These are phyloP conservation scores for Glutinoglossum americanum DNA, from an alignment of 495 filamentous ascomycete species.

Conservation along the genomic window DNA sequence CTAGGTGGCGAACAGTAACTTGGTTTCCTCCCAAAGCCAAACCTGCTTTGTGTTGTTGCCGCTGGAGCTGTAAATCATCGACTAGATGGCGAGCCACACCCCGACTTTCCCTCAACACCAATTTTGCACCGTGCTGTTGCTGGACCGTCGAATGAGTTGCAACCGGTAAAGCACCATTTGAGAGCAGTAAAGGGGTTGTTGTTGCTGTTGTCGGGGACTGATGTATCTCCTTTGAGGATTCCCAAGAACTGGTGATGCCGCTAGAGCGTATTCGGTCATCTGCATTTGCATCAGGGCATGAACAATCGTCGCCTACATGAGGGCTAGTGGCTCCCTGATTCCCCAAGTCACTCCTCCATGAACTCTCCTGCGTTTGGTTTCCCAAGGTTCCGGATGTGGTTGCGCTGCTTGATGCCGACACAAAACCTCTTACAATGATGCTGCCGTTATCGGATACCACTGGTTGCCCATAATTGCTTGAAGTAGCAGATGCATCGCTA, in stretches of 20 bases:
- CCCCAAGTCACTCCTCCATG: neutral
- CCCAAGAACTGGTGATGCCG: neutral
- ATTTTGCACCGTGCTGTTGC: neutral
- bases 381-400: neutral
- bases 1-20: neutral
- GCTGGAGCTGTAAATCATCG: neutral
- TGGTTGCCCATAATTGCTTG: neutral
- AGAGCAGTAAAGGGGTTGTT: neutral
- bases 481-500: neutral
- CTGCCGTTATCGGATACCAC: neutral
- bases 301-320: neutral
- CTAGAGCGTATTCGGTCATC: neutral
- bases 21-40: too few relatives aligned
- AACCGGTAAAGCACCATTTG: neutral
- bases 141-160: neutral
- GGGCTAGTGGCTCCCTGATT: neutral
- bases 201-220: constrained; percentile 16
- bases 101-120: neutral
- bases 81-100: neutral
- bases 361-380: neutral
- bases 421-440: neutral
- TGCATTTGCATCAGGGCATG: neutral
- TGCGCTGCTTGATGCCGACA: neutral
- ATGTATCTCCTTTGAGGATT: constrained; percentile 12
- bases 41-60: too few relatives aligned